These are phyloP conservation scores for Lyophyllum semitale DNA, from an alignment of 768 basidiomycete species.

Conservation along the genomic window DNA sequence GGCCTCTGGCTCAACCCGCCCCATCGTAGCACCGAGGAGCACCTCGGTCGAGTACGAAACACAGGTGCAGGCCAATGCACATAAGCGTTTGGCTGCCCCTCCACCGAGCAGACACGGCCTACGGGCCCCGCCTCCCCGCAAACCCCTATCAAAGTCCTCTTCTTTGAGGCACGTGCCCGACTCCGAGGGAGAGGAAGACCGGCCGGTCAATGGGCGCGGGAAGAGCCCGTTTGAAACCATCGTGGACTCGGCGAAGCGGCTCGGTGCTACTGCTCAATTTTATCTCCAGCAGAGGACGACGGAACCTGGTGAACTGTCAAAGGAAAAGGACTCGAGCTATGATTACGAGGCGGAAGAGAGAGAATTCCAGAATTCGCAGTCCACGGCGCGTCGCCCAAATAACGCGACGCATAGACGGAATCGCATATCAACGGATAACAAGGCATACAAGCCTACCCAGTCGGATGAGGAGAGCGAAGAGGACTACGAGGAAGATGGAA, in stretches of 20 bases:
- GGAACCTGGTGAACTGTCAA: slow-evolving; percentile 48
- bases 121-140: slow-evolving; percentile 32
- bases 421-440: slow-evolving; percentile 77
- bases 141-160: slow-evolving; percentile 55
- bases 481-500: slow-evolving; percentile 54
- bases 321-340: slow-evolving; percentile 57
- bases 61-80: slow-evolving; percentile 49
- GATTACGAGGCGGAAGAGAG: slow-evolving; percentile 80
- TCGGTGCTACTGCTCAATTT: slow-evolving; percentile 57
- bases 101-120: slow-evolving; percentile 38
- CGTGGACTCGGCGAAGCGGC: slow-evolving; percentile 55
- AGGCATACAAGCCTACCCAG: slow-evolving; percentile 71
- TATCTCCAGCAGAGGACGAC: slow-evolving; percentile 65
- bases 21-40: slow-evolving; percentile 56
- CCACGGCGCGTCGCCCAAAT: slow-evolving; percentile 27
- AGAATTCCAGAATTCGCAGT: slow-evolving; percentile 49
- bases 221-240: slow-evolving; percentile 72
- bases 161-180: slow-evolving; percentile 67
- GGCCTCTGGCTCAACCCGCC: slow-evolving; percentile 61
- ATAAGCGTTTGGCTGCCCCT: slow-evolving; percentile 62
- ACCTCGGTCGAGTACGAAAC: slow-evolving; percentile 83
- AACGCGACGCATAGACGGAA: slow-evolving; percentile 44
- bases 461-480: slow-evolving; percentile 70
- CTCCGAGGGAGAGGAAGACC: slow-evolving; percentile 61
- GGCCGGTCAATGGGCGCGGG: slow-evolving; percentile 44